Evolutionary conservation across 2,329 filamentous ascomycete genomes (phyloP).

Genomic region (Botryotinia narcissicola): DNA sequence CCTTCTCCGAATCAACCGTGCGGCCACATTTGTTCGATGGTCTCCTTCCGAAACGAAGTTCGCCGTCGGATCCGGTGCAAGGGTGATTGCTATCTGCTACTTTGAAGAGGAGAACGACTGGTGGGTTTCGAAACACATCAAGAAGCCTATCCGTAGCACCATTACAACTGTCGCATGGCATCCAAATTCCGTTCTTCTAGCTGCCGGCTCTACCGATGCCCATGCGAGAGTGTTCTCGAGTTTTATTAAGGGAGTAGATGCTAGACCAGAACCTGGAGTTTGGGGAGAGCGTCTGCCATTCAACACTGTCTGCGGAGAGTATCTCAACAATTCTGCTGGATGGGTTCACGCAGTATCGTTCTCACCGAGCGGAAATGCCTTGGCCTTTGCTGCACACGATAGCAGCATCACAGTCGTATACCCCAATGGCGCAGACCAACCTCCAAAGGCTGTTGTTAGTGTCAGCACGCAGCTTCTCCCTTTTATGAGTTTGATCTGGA

Average conservation of each 20-base stretch:
- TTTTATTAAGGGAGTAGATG: constrained; percentile 94
- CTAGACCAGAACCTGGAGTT: constrained; percentile 76
- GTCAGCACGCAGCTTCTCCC: constrained; percentile 87
- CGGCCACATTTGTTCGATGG: constrained; percentile 96
- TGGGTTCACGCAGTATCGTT: constrained; percentile 96
- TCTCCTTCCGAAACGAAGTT: constrained; percentile 96
- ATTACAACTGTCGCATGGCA: constrained; percentile 96
- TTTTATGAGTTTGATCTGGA: constrained; percentile 93
- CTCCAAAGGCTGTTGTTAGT: constrained; percentile 84
- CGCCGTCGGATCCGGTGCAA: constrained; percentile 91
- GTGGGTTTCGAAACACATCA: constrained; percentile 99
- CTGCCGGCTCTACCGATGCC: constrained; percentile 94
- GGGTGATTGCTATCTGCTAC: constrained; percentile 95
- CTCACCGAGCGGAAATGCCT: constrained; percentile 85
- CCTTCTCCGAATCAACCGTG: constrained; percentile 92
- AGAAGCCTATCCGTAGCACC: constrained; percentile 97
- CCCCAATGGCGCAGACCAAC: constrained; percentile 84
- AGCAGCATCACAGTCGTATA: constrained; percentile 97
- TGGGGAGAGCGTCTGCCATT: constrained; percentile 97
- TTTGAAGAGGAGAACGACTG: constrained; percentile 99
- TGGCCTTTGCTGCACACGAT: constrained; percentile 93
- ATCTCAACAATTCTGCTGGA: constrained; percentile 89
- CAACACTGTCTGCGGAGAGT: constrained; percentile 98
- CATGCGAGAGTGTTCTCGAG: constrained; percentile 92
- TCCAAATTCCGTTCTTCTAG: constrained; percentile 92